Conservation (phyloP, 352 stramenopile species). For the Globisporangium spiculum region DNA sequence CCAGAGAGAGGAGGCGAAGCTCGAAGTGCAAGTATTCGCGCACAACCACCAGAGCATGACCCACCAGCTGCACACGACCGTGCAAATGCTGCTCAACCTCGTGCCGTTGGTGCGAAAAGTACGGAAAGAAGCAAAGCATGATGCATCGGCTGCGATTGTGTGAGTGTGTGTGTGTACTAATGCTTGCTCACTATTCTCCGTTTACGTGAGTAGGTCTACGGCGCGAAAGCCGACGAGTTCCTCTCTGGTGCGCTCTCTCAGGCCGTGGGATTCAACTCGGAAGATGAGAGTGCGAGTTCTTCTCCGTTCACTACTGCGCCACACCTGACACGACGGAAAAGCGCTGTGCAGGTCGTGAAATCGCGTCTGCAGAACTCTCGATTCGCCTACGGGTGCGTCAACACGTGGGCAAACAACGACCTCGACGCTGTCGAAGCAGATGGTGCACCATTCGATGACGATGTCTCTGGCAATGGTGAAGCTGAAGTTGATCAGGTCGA, state of each 20-base stretch:
- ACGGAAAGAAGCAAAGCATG: neutral
- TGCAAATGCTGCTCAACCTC: slow-evolving; percentile 72
- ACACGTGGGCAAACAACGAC: slow-evolving; percentile 42
- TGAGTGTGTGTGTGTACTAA: neutral
- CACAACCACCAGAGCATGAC: slow-evolving; percentile 74
- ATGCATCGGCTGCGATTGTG: neutral
- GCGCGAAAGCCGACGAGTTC: slow-evolving; percentile 53
- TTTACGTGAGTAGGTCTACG: slow-evolving; percentile 46
- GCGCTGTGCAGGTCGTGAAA: slow-evolving; percentile 43
- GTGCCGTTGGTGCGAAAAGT: slow-evolving; percentile 62
- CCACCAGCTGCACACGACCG: slow-evolving; percentile 64
- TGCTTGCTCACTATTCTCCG: neutral
- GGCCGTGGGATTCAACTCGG: slow-evolving; percentile 28
- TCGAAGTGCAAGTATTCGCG: slow-evolving; percentile 50
- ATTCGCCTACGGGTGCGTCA: slow-evolving; percentile 49
- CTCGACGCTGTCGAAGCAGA: slow-evolving; percentile 12
- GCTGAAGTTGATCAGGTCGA: neutral
- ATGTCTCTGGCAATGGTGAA: neutral
- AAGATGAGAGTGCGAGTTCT: neutral
- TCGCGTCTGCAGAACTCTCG: slow-evolving; percentile 49
- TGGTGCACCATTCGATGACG: neutral
- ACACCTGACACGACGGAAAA: slow-evolving; percentile 17
- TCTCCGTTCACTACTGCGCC: neutral
- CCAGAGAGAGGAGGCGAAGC: slow-evolving; percentile 57
- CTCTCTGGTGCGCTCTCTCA: slow-evolving; percentile 53